Base-by-base conservation (phyloP, 441 rosid species). In the Pelargonium myrrhifolium region DNA sequence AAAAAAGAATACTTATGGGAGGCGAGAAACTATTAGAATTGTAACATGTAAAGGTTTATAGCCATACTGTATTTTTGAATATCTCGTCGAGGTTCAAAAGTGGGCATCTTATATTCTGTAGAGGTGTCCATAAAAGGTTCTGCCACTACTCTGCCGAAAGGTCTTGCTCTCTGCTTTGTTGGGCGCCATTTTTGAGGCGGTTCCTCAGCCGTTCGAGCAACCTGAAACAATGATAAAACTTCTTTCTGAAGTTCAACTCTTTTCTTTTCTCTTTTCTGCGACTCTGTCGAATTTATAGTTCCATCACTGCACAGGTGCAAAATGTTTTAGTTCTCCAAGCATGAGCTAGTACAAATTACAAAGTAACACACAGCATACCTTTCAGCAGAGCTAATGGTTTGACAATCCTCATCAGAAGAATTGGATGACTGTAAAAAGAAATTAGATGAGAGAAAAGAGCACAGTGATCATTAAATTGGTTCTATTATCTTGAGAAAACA, bases 221-320 rank as follows among this genome's bases (percentile, higher is more conserved):
- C 78, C 68, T 64, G 68, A 79, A 86, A 86, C 58, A 83, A 76
- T 59, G 85, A 65, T 68, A 86, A 64, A 47, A 86, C 68, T 73
- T 84, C 84, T 70, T 68, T 78, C 75, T 77, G 81, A 76, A 79
- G 79, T 67, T 51, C 66, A 51, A 21, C 31, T 43, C 73, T 79
- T 66, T 71, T 67, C 28, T 62, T 77, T 58, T 61, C 66, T 55
- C 59, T 60, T 58, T 66, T 53, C 62, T 69, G 69, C 62, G 73
- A 61, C 61, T 61, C 64, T 66, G 47, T 68, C 58, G 72, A 53
- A 62, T 65, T 53, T 76, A 70, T 70, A 69, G 70, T 74, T 64
- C 63, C 70, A 67, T 71, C 62, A 22, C 81, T 78, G 69, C 59
- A 72, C 53, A 26, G 66, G 35, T 60, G 69, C 72, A 64, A 67